phyloP scores from a whole-genome alignment of 805 yeast genomes.

The Pichia exigua region DNA sequence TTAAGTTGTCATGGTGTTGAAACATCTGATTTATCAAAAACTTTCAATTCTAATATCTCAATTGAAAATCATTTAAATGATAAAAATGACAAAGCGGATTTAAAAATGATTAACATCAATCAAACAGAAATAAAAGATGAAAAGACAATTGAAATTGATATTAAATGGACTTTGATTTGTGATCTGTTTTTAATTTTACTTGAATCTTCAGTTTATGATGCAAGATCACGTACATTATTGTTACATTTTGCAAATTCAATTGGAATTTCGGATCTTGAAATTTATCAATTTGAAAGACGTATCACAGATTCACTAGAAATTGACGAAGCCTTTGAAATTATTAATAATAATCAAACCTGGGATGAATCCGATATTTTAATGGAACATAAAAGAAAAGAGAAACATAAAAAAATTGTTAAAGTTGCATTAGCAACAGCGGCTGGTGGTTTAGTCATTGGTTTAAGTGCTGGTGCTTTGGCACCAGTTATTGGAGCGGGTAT shows the following conservation, averaged over 20 bases:
- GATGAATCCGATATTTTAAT: constrained; percentile 64
- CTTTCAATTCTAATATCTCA: constrained; percentile 35
- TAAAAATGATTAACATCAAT: constrained; percentile 16
- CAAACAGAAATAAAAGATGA: constrained; percentile 24
- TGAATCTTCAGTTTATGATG: constrained; percentile 80
- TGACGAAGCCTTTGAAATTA: constrained; percentile 39
- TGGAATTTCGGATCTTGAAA: constrained; percentile 55
- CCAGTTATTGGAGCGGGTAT: constrained; percentile 98
- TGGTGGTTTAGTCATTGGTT: constrained; percentile 88
- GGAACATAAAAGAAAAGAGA: constrained; percentile 58
- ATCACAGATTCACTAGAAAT: constrained; percentile 86
- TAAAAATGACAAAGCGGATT: constrained; percentile 7
- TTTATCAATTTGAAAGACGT: constrained; percentile 83
- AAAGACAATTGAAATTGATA: constrained; percentile 51
- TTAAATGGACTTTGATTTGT: constrained; percentile 91
- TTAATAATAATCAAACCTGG: constrained; percentile 47
- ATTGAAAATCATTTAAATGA: constrained; percentile 43
- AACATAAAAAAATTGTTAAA: constrained; percentile 64
- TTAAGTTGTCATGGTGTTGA: constrained; percentile 78
- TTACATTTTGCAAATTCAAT: constrained; percentile 57
- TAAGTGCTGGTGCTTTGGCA: constrained; percentile 91
- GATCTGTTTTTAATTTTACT: constrained; percentile 76
- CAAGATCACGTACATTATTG: constrained; percentile 79
- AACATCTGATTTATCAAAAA: constrained; percentile 60
- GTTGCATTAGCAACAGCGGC: constrained; percentile 95